These are phyloP conservation scores for Alternaria infectoria DNA, from an alignment of 2,329 filamentous ascomycete genomes.

Conservation along the genomic window DNA sequence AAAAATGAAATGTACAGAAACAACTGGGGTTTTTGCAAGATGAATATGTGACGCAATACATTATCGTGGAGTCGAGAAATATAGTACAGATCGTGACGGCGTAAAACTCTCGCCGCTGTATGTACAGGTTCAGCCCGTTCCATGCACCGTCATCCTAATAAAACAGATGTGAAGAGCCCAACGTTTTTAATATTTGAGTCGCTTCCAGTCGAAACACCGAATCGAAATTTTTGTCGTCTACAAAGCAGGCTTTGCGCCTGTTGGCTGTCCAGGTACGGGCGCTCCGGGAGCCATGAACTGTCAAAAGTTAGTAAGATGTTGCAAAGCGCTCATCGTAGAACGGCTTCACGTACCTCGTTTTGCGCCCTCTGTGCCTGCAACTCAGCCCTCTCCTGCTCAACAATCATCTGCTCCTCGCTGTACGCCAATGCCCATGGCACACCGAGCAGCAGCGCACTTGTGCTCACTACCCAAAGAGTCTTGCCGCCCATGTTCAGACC, in stretches of 20 bases:
- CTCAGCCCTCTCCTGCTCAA: constrained; percentile 98
- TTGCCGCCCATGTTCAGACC: constrained; percentile 78
- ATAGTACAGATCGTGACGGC: constrained; percentile 33
- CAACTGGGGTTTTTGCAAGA: not conserved
- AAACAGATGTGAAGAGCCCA: constrained; percentile 29
- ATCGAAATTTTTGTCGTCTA: constrained; percentile 23
- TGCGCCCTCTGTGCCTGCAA: constrained; percentile 87
- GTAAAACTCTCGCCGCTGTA: constrained; percentile 10
- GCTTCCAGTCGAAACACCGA: not conserved
- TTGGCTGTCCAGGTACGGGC: constrained; percentile 26
- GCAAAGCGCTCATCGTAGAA: not conserved
- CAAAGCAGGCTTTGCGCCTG: constrained; percentile 45
- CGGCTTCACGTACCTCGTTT: constrained; percentile 65
- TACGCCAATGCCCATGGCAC: constrained; percentile 94
- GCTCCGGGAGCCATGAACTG: constrained; percentile 46
- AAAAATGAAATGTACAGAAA: constrained; percentile 13
- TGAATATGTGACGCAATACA: constrained; percentile 25
- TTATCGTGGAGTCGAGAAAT: constrained; percentile 38
- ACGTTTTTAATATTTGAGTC: not conserved
- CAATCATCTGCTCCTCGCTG: constrained; percentile 93
- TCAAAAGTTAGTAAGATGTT: constrained; percentile 12
- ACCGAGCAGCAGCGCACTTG: constrained; percentile 84
- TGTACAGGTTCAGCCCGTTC: constrained; percentile 21
- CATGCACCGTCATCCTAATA: constrained; percentile 22
- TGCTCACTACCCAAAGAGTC: constrained; percentile 88